These are phyloP conservation scores for Kwoniella dendrophila DNA, from an alignment of 768 basidiomycete genomes.

Conservation along the genomic window DNA sequence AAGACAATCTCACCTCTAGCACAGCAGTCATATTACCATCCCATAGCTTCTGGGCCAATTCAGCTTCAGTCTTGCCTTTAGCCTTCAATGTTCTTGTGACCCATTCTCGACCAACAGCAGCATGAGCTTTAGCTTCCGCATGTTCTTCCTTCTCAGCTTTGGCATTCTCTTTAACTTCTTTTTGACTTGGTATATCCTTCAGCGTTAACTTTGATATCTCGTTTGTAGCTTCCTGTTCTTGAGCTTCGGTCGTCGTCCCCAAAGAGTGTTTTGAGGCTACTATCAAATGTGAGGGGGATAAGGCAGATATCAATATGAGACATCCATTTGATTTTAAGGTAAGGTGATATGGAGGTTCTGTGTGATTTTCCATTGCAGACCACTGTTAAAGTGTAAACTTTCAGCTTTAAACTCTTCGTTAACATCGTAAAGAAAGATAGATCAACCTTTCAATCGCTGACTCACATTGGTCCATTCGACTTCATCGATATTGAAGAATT, in stretches of 20 bases:
- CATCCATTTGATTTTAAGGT: conserved; percentile 95
- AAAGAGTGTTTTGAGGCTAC: conserved; percentile 92
- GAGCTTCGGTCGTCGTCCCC: conserved; percentile 59
- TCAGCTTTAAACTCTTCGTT: too few relatives aligned
- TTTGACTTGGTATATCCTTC: conserved; percentile 13
- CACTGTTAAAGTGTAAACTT: conserved; percentile 66
- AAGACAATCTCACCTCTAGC: conserved; percentile 69
- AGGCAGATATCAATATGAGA: conserved; percentile 89
- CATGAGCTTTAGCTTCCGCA: conserved; percentile 63
- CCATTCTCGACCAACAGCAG: conserved; percentile 82
- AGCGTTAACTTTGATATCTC: conserved; percentile 13
- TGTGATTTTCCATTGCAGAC: conserved; percentile 69
- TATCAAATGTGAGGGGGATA: conserved; percentile 72
- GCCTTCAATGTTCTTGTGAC: conserved; percentile 67
- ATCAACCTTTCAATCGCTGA: too few relatives aligned
- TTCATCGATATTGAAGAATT: conserved; percentile 97
- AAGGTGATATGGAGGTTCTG: conserved; percentile 75
- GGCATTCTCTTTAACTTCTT: conserved; percentile 14
- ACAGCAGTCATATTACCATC: conserved; percentile 83
- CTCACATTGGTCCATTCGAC: conserved; percentile 91
- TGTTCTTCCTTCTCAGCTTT: conserved; percentile 11
- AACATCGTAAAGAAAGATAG: too few relatives aligned
- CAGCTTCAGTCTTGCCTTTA: conserved; percentile 68
- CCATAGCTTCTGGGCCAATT: conserved; percentile 76
- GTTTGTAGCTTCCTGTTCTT: conserved; percentile 2